A percentile compares a stretch with the other conserved stretches of the same genome.
These are phyloP conservation scores for Candida glucosophila DNA, from an alignment of 1,139 yeast genomes.

Conservation along the genomic window DNA sequence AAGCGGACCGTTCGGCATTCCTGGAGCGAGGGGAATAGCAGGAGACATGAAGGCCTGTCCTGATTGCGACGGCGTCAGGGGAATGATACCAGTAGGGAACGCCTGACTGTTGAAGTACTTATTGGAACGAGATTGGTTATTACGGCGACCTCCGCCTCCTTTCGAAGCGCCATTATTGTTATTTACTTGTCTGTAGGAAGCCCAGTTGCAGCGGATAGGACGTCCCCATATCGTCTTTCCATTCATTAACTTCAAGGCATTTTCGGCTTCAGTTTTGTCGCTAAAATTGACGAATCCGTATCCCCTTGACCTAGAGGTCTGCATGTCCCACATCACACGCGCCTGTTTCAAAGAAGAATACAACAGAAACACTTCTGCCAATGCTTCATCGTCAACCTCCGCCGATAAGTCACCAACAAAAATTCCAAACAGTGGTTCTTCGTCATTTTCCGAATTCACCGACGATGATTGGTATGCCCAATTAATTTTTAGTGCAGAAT, in stretches of 20 bases:
- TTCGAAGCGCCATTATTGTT: conserved; percentile 8
- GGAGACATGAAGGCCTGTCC: conserved; percentile 1
- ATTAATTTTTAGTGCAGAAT: conserved; percentile 53
- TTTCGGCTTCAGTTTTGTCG: conserved; percentile 60
- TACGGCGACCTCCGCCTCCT: conserved; percentile 7
- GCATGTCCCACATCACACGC: conserved; percentile 97
- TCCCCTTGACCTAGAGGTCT: conserved; percentile 83
- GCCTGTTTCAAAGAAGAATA: conserved; percentile 69
- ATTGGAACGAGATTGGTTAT: conserved; percentile 8
- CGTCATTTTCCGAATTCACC: conserved; percentile 41
- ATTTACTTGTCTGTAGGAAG: conserved; percentile 54
- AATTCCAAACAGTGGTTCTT: conserved; percentile 51
- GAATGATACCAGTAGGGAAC: conserved; percentile 4
- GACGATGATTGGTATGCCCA: conserved; percentile 74
- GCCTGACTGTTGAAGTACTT: conserved; percentile 8
- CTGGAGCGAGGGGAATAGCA: conserved; percentile 2
- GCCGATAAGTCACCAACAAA: conserved; percentile 84
- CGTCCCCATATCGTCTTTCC: conserved; percentile 69
- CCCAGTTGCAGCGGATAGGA: conserved; percentile 82
- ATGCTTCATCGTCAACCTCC: conserved; percentile 73
- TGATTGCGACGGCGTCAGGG: conserved; percentile 3
- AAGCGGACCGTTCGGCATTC: not conserved
- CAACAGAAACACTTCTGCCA: conserved; percentile 49
- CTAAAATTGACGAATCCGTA: conserved; percentile 86
- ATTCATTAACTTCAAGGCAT: conserved; percentile 66